Conservation (phyloP, 495 filamentous ascomycete species). For the Daldinia concentrica region DNA sequence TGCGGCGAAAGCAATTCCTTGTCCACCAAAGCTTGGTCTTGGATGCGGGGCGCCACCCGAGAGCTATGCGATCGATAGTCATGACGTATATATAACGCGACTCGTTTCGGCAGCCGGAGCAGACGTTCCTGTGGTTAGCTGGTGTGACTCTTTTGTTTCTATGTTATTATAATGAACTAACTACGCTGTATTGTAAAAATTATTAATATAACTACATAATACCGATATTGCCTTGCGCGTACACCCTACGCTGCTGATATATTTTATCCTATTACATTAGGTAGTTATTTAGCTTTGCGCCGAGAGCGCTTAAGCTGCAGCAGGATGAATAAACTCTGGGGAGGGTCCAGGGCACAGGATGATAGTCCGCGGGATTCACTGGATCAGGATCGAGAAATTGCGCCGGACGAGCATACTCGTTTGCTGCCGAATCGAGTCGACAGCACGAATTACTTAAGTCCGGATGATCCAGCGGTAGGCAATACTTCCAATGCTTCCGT, state of each 20-base stretch:
- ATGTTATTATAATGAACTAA: neutral
- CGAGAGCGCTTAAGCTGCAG: slow-evolving; percentile 42
- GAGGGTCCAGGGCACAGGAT: slow-evolving; percentile 46
- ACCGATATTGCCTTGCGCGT: too few relatives aligned
- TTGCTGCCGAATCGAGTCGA: slow-evolving; percentile 69
- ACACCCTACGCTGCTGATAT: neutral
- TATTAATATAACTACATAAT: too few relatives aligned
- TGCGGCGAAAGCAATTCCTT: neutral
- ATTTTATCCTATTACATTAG: neutral
- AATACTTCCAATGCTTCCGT: neutral
- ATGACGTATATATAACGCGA: neutral
- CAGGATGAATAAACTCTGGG: slow-evolving; percentile 55
- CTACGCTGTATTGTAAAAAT: neutral
- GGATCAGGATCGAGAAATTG: slow-evolving; percentile 31
- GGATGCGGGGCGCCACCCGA: neutral
- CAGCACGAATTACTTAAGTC: slow-evolving; percentile 74
- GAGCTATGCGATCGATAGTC: neutral
- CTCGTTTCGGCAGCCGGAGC: neutral
- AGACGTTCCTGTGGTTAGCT: neutral
- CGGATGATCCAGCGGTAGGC: slow-evolving; percentile 92
- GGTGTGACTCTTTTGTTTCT: neutral
- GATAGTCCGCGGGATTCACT: slow-evolving; percentile 33
- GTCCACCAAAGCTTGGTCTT: neutral
- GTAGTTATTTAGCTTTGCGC: neutral
- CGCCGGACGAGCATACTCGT: slow-evolving; percentile 76